Base-by-base conservation (phyloP, 768 basidiomycete genomes). In the Erythrobasidium yunnanense region DNA sequence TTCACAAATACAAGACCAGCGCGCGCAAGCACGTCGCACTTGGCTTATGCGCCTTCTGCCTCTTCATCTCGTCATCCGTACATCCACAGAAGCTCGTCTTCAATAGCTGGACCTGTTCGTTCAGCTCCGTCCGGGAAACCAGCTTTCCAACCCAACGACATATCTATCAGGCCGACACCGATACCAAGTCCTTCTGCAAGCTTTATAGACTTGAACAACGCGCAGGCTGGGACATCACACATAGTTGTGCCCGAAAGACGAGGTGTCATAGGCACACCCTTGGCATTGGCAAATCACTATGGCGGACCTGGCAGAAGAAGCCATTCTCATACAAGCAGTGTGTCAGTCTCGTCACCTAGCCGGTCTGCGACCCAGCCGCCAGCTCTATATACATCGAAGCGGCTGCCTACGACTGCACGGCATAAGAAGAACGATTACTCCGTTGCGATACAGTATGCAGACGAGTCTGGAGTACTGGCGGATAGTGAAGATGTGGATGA, bases 1-100 rank as follows among this genome's bases (percentile, higher is more conserved):
- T 90, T 95, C 76, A 85, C 87, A 54, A 95, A 93, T 74, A 85
- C 84, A 2, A 83, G 83, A 27, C 80, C 84, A 0, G 80, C 83
- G 3, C 74, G 79, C 50, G 71, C 77, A 0, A 78, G 79, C 23
- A 72, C 76, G 27, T 77, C 76, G 13, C 77, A 47, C 75, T 76
- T 20, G 73, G 70, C 67, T 71, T 71, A 54, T 75, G 69, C 69
- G 70, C 53, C 68, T 79, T 17, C 35, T 57, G 74, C 2, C 34
- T 71, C 70, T 35, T 71, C 77, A 11, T 74, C 75, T 68, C 27
- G 15, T 30, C 18, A 52, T 52, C 18, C 50, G 29, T 52, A 20
- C 22, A 11, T 30, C 8, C 20, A 22, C 29, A 8, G 20, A 11
- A 23, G 50, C 15, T 8, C 29, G 29, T 7, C 55, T 34, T 15